Conservation (phyloP, 208 protist genomes). For the Leishmania tarentolae region DNA sequence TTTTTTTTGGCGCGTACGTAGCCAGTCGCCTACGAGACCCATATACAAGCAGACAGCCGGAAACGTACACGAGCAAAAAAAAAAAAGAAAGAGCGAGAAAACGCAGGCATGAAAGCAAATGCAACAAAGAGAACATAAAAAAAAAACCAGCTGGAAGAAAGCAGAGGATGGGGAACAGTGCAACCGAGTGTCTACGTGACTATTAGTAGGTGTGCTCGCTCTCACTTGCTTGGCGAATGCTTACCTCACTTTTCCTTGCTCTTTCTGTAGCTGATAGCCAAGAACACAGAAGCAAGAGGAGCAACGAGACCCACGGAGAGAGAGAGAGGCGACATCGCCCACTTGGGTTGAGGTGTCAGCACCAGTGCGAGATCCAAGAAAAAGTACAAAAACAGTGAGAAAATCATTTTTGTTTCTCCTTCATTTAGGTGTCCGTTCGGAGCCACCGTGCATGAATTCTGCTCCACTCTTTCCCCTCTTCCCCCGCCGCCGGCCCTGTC, state of each 20-base stretch:
- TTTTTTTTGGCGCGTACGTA: neutral
- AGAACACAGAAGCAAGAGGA: neutral
- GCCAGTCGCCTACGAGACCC: neutral
- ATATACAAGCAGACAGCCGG: neutral
- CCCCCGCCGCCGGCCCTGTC: neutral
- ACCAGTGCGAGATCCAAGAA: neutral
- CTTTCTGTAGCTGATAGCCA: neutral
- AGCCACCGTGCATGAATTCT: too few relatives aligned
- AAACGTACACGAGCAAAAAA: neutral
- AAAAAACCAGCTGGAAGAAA: slow-evolving; percentile 1
- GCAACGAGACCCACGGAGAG: neutral
- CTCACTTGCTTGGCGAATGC: too few relatives aligned
- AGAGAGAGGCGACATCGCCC: neutral
- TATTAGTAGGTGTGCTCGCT: too few relatives aligned
- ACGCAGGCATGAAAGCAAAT: neutral
- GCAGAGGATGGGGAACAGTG: neutral
- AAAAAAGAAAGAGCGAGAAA: neutral
- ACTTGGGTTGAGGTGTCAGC: too few relatives aligned
- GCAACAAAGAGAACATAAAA: neutral
- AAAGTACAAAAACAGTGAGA: neutral
- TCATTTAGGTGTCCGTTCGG: too few relatives aligned
- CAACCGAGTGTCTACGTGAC: neutral
- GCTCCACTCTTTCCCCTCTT: neutral
- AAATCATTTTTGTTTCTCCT: neutral
- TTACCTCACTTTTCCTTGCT: too few relatives aligned